Percentiles rank a stretch among this genome's conserved stretches.
phyloP scores from a whole-genome alignment of 306 rosid species.

The Biancaea sappan region DNA sequence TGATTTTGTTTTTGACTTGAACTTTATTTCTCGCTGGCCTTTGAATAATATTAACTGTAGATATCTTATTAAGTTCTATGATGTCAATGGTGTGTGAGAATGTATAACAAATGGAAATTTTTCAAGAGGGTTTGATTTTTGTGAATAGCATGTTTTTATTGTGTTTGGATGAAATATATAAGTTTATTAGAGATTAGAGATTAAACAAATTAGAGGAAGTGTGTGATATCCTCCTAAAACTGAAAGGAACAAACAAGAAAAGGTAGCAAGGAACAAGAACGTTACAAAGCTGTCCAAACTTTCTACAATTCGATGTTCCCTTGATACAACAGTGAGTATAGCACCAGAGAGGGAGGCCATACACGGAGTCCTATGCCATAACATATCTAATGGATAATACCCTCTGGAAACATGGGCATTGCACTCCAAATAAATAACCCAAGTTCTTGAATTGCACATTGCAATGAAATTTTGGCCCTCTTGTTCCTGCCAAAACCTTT shows the following conservation, averaged over 20 bases:
- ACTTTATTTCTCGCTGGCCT: background rate
- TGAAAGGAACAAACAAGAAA: background rate
- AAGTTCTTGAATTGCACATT: background rate
- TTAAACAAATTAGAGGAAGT: background rate
- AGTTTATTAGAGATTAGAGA: background rate
- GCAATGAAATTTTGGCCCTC: background rate
- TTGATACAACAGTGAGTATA: background rate
- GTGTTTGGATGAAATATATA: background rate
- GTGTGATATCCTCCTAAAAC: background rate
- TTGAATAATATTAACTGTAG: constrained; percentile 2
- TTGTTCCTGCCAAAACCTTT: background rate
- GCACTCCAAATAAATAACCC: background rate
- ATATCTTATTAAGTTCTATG: background rate
- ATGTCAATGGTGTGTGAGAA: background rate
- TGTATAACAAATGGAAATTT: background rate
- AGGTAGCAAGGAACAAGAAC: background rate
- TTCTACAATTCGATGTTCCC: background rate
- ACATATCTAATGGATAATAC: background rate
- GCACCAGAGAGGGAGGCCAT: background rate
- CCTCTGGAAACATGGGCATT: background rate
- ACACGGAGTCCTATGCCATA: background rate
- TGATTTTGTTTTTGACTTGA: constrained; percentile 7
- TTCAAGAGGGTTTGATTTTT: background rate
- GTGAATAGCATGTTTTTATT: background rate
- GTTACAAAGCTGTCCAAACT: background rate